Percentiles rank a stretch among this genome's conserved stretches.
These are phyloP conservation scores for Tagetes patula DNA, from an alignment of 129 eudicot species.

Conservation along the genomic window DNA sequence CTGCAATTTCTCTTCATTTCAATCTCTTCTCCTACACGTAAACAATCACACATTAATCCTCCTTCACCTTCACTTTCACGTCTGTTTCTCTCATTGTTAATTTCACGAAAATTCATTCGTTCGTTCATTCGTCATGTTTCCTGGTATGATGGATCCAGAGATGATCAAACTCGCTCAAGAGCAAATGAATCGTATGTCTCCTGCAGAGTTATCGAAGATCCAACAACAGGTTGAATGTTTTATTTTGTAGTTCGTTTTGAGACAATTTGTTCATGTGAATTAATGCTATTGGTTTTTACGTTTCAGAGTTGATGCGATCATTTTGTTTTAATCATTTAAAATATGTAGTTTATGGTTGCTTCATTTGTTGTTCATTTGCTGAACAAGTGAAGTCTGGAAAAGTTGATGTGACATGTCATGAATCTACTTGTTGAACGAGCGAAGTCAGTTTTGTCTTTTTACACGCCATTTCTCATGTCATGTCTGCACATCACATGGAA, in stretches of 20 bases:
- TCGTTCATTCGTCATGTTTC: constrained; percentile 42
- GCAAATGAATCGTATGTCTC: constrained; percentile 98
- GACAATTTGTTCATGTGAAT: not conserved
- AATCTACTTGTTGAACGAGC: too few relatives aligned
- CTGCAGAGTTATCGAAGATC: constrained; percentile 69
- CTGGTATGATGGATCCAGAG: constrained; percentile 97
- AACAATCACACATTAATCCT: not conserved
- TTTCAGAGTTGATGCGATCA: constrained; percentile 9
- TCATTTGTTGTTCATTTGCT: too few relatives aligned
- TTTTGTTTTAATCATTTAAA: not conserved
- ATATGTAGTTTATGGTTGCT: too few relatives aligned
- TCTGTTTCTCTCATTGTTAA: not conserved
- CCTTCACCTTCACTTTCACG: constrained; percentile 1
- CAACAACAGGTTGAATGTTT: constrained; percentile 68
- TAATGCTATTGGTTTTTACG: constrained; percentile 5
- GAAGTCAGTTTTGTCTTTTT: too few relatives aligned
- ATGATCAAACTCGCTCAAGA: constrained; percentile 82
- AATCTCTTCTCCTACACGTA: constrained; percentile 5
- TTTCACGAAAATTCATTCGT: not conserved
- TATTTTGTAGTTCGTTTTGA: constrained; percentile 9
- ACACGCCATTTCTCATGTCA: too few relatives aligned
- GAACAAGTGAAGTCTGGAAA: too few relatives aligned
- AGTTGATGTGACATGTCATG: too few relatives aligned
- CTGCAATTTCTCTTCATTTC: not conserved
- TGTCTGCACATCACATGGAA: too few relatives aligned